phyloP scores from a whole-genome alignment of 1,284 basidiomycete genomes.

The Leccinum ponderosum region DNA sequence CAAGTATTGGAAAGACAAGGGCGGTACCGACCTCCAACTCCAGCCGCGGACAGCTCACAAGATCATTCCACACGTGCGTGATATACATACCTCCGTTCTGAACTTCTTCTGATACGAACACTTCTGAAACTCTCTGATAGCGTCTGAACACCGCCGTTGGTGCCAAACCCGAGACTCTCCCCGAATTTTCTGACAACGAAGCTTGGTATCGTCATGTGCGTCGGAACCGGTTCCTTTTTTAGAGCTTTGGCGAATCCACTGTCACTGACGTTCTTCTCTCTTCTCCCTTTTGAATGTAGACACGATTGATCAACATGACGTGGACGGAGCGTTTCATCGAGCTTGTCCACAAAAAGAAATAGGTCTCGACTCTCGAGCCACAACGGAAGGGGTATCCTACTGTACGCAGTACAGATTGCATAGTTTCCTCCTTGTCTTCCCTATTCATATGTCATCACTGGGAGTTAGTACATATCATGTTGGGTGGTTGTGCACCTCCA shows the following conservation, averaged over 20 bases:
- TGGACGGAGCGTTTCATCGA: constrained; percentile 33
- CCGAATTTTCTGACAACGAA: constrained; percentile 24
- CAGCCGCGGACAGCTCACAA: constrained; percentile 20
- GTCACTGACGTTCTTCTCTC: neutral
- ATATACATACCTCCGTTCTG: neutral
- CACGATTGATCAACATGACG: constrained; percentile 20
- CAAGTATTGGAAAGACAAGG: constrained; percentile 24
- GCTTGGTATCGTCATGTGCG: constrained; percentile 29
- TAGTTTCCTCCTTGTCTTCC: neutral
- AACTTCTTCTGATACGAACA: neutral
- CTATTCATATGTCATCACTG: neutral
- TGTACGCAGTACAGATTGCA: neutral
- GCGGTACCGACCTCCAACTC: constrained; percentile 18
- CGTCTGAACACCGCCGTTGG: constrained; percentile 20
- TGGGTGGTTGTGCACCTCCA: constrained; percentile 10
- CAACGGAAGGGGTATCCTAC: neutral
- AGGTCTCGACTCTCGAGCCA: neutral
- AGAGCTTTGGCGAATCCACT: neutral
- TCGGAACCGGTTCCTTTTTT: constrained; percentile 1
- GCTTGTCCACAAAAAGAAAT: constrained; percentile 15
- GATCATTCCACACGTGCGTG: constrained; percentile 29
- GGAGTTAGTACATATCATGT: neutral
- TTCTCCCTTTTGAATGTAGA: constrained; percentile 6
- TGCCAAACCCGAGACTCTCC: constrained; percentile 20
- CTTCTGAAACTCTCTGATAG: constrained; percentile 7